These are phyloP conservation scores for Termitomyces sp. DNA, from an alignment of 1,284 basidiomycete species.

Conservation along the genomic window DNA sequence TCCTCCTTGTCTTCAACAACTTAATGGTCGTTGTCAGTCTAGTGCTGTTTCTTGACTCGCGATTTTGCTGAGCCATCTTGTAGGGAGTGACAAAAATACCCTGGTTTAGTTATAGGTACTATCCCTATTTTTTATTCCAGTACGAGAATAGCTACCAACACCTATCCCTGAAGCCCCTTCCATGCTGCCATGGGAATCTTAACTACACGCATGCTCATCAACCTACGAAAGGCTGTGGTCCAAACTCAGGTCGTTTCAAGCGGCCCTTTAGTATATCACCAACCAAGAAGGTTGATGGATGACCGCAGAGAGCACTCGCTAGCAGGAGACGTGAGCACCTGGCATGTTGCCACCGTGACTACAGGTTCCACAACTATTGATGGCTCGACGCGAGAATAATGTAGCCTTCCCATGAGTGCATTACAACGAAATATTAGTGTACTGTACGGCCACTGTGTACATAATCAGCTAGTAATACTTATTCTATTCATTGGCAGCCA, in stretches of 20 bases:
- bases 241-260: slow-evolving; percentile 4
- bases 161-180: slow-evolving; percentile 31
- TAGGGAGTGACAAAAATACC: slow-evolving; percentile 39
- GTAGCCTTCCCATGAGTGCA: not conserved
- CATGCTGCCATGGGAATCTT: slow-evolving; percentile 42
- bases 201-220: slow-evolving; percentile 40
- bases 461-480: not conserved
- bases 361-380: not conserved
- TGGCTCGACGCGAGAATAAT: not conserved
- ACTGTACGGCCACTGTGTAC: not conserved
- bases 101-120: slow-evolving; percentile 43
- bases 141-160: not conserved
- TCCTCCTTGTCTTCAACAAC: slow-evolving; percentile 36
- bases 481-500: not conserved
- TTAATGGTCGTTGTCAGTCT: slow-evolving; percentile 39
- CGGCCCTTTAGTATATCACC: not conserved
- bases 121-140: not conserved
- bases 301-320: not conserved
- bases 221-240: slow-evolving; percentile 30
- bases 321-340: not conserved
- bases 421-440: too few species aligned
- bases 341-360: slow-evolving; percentile 1
- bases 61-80: not conserved
- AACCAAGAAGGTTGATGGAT: not conserved
- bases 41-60: not conserved